phyloP scores from a whole-genome alignment of 768 basidiomycete species.

The Mrakia blollopis region DNA sequence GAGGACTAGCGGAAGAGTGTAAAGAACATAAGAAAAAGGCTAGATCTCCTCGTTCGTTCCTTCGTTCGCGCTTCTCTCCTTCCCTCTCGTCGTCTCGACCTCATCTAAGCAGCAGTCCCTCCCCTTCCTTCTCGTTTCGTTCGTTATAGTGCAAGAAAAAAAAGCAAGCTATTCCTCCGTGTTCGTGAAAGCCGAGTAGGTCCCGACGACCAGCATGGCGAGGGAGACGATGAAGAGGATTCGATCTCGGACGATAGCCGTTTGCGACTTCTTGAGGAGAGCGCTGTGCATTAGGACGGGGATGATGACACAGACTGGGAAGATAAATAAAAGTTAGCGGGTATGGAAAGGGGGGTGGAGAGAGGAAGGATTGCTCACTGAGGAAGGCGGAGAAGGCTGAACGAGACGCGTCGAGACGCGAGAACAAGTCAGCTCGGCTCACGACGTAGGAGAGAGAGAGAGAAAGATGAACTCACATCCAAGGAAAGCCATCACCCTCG shows the following conservation, averaged over 20 bases:
- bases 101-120: too few species aligned
- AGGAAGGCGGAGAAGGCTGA: constrained; percentile 10
- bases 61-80: too few species aligned
- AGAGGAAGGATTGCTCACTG: not conserved
- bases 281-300: constrained; percentile 1
- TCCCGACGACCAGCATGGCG: constrained; percentile 7
- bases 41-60: too few species aligned
- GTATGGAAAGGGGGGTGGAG: not conserved
- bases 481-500: constrained; percentile 68
- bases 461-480: constrained; percentile 46
- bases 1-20: too few species aligned
- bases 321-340: not conserved
- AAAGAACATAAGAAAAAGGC: too few species aligned
- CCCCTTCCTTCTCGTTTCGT: too few species aligned
- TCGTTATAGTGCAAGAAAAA: too few species aligned
- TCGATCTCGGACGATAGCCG: not conserved
- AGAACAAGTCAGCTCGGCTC: not conserved
- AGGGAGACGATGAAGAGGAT: constrained; percentile 5
- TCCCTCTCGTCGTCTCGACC: too few species aligned
- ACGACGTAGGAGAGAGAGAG: not conserved
- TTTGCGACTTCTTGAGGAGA: not conserved
- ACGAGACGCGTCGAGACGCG: not conserved
- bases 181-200: not conserved
- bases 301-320: constrained; percentile 22
- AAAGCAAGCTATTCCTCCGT: too few species aligned